Evolutionary conservation across 2,329 filamentous ascomycete genomes (phyloP).

Genomic region (Alternaria rosae): DNA sequence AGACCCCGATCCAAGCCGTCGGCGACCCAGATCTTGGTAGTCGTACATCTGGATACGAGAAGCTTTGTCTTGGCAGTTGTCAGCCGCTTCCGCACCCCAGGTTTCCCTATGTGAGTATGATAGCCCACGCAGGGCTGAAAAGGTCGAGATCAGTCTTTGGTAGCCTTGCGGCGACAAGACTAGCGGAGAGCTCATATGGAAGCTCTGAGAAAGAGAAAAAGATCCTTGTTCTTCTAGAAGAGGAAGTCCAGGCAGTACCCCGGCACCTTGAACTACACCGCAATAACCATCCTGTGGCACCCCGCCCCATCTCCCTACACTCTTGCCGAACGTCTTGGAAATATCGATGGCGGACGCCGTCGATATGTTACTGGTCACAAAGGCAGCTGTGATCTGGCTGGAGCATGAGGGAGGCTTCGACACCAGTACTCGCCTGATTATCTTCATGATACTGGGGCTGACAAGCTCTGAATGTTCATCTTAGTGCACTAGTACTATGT

Average conservation of each 20-base stretch:
- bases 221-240: conserved; percentile 5
- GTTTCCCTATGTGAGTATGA: conserved; percentile 2
- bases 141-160: conserved; percentile 15
- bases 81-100: conserved; percentile 17
- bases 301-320: conserved; percentile 1
- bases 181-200: background rate
- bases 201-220: conserved; percentile 1
- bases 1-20: background rate
- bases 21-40: conserved; percentile 3
- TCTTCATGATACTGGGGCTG: background rate
- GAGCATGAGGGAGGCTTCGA: conserved; percentile 9
- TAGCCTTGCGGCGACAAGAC: conserved; percentile 6
- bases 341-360: conserved; percentile 30
- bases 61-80: conserved; percentile 8
- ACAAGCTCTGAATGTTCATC: background rate
- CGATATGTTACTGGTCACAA: conserved; percentile 4
- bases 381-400: background rate
- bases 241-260: background rate
- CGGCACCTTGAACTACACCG: background rate
- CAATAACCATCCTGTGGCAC: background rate
- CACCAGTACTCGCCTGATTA: conserved; percentile 9
- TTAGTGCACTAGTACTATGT: background rate
- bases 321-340: conserved; percentile 33
- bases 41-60: conserved; percentile 2
- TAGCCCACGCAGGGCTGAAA: background rate